Conservation (phyloP, 1,284 basidiomycete species). For the Wallemia mellicola region DNA sequence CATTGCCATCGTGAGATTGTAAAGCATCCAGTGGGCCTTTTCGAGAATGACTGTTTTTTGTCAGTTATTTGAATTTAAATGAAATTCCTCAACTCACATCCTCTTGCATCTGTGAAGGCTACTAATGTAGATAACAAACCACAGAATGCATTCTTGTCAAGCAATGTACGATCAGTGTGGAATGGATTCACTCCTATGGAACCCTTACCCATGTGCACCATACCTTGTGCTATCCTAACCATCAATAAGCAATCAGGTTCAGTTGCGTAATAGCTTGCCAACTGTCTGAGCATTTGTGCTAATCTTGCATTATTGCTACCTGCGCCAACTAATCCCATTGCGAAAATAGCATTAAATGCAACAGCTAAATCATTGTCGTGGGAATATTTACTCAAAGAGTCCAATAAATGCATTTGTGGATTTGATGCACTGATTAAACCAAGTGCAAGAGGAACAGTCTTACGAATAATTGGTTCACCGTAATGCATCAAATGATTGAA, state of each 20-base stretch:
- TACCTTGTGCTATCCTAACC: conserved; percentile 80
- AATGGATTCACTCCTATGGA: conserved; percentile 95
- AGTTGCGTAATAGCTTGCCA: conserved; percentile 91
- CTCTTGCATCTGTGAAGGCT: conserved; percentile 76
- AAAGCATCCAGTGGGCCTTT: conserved; percentile 95
- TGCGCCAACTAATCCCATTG: conserved; percentile 93
- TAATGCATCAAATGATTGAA: conserved; percentile 99
- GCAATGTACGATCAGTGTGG: conserved; percentile 70
- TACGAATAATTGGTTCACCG: conserved; percentile 74
- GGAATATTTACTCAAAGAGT: conserved; percentile 96
- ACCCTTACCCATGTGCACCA: conserved; percentile 98
- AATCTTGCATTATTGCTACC: conserved; percentile 94
- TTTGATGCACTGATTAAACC: conserved; percentile 85
- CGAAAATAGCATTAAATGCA: conserved; percentile 86
- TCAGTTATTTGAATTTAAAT: too few relatives aligned
- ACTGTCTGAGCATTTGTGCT: conserved; percentile 84
- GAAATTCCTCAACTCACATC: too few relatives aligned
- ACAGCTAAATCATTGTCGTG: conserved; percentile 94
- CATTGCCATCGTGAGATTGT: conserved; percentile 82
- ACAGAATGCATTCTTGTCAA: conserved; percentile 69
- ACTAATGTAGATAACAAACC: conserved; percentile 64
- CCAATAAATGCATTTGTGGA: conserved; percentile 78
- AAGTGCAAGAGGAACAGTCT: conserved; percentile 80
- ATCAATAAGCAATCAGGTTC: conserved; percentile 92
- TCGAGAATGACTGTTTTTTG: conserved; percentile 79